Base-by-base conservation (phyloP, 345 rosid genomes). In the Garcia nutans region DNA sequence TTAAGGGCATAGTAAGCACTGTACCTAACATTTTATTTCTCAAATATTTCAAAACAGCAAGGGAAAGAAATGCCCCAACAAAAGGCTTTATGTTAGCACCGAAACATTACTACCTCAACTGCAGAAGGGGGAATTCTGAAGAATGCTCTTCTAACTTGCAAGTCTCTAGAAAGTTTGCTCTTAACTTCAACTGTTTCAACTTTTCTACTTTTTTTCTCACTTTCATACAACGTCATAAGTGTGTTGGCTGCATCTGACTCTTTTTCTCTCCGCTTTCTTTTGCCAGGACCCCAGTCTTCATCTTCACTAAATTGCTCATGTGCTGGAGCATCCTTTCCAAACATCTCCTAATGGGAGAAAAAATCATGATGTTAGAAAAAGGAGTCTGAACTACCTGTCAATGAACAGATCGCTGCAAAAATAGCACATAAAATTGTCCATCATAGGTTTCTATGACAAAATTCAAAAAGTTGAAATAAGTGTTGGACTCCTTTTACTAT, bases 211-310 rank as follows among this genome's bases (percentile, higher is more conserved):
- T 80, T 85, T 81, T 85, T 85, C 78, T 82, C 89, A 65, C 87
- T 86, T 88, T 81, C 89, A 75, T 80, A 83, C 72, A 93, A 75
- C 77, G 92, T 86, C 88, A 92, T 86, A 71, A 90, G 90, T 47
- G 89, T 81, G 81, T 84, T 88, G 82, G 82, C 88, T 16, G 91
- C 97, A 83, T 93, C 97, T 17, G 97, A 87, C 75, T 91, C 97
- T 79, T 89, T 93, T 85, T 58, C 87, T 80, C 88, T 91, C 72
- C 90, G 85, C 79, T 88, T 92, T 86, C 88, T 88, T 79, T 87
- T 90, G 54, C 82, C 77, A 52, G 99, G 99, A 83, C 99, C 99
- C 99, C 98, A 96, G 75, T 96, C 99, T 86, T 96, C 99, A 83
- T 96, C 99, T 84, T 96, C 99, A 47, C 97, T 96, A 65, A 84